Base-by-base conservation (phyloP, 768 basidiomycete species). In the Trametes elegans region DNA sequence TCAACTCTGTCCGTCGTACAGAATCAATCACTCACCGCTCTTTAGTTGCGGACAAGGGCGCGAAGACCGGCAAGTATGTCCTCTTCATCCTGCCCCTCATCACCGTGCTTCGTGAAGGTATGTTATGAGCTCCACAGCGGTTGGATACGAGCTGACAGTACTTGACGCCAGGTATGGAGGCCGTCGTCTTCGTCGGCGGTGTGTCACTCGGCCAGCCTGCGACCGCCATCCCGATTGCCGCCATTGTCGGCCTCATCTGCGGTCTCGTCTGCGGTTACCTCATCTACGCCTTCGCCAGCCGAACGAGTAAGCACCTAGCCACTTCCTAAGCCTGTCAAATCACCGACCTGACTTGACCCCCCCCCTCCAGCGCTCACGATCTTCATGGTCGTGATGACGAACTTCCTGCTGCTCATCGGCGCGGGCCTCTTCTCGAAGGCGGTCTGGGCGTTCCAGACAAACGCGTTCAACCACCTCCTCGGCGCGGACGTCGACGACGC, bases 351-450 rank as follows among this genome's bases (percentile, higher is more conserved):
- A 24, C 51, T 49, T 6, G 38, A 31, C 32, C 23, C 29, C 13
- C 35, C 32, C 21, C 18, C 7, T 38, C 18, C 57, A 83, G 89
- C 92, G 1, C 75, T 98, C 29, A 85, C 82, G 29, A 73, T 93
- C 60, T 98, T 98, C 85, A 80, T 99, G 49, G 73, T 98, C 63
- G 76, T 84, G 47, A 98, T 97, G 78, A 96, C 96, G 47, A 91
- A 91, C 75, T 73, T 98, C 60, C 75, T 98, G 42, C 80, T 98
- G 61, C 84, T 98, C 64, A 92, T 99, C 70, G 96, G 96, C 24
- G 87, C 96, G 0, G 96, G 96, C 14, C 80, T 99, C 24, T 93
- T 96, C 75, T 88, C 86, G 62, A 89, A 83, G 70, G 78, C 86
- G 3, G 76, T 92, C 19, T 83, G 85, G 62, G 73, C 79, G 29